These are phyloP conservation scores for Peronospora farinosa DNA, from an alignment of 352 stramenopile species.

Conservation along the genomic window DNA sequence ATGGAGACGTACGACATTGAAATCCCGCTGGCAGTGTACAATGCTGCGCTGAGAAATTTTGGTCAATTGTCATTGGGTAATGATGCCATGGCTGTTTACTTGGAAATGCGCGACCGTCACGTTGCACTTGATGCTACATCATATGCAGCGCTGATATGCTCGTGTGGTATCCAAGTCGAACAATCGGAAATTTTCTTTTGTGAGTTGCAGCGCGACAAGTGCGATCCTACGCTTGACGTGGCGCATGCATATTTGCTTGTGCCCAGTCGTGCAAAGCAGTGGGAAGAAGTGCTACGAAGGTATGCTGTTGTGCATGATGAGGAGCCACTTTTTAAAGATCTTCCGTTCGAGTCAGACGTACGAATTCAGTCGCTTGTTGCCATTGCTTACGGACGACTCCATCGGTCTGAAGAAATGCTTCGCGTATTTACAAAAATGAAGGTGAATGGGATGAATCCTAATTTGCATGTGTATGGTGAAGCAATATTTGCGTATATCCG, in stretches of 20 bases:
- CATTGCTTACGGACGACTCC: slow-evolving; percentile 43
- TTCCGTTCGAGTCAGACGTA: slow-evolving; percentile 39
- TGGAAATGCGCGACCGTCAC: slow-evolving; percentile 32
- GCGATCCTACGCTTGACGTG: slow-evolving; percentile 23
- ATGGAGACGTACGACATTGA: slow-evolving; percentile 37
- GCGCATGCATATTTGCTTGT: slow-evolving; percentile 35
- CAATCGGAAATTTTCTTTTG: slow-evolving; percentile 43
- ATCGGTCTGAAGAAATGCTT: slow-evolving; percentile 47
- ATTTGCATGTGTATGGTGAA: slow-evolving; percentile 65
- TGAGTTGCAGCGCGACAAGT: slow-evolving; percentile 28
- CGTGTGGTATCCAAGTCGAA: slow-evolving; percentile 38
- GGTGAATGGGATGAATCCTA: slow-evolving; percentile 53
- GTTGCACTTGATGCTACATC: slow-evolving; percentile 47
- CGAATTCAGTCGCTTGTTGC: slow-evolving; percentile 61
- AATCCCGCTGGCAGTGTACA: slow-evolving; percentile 42
- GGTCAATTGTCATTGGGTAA: slow-evolving; percentile 33
- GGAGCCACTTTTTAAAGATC: slow-evolving; percentile 8
- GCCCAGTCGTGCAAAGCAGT: slow-evolving; percentile 37
- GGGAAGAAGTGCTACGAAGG: slow-evolving; percentile 34
- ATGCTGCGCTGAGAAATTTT: slow-evolving; percentile 59
- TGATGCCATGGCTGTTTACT: slow-evolving; percentile 38
- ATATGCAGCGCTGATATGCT: slow-evolving; percentile 46
- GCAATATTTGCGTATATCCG: slow-evolving; percentile 64
- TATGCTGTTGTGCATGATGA: slow-evolving; percentile 22
- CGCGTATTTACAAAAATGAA: slow-evolving; percentile 70